Evolutionary conservation across 495 filamentous ascomycete genomes (phyloP), one percentile per base, ranked within the genome.

Genomic region (Podospora conica): DNA sequence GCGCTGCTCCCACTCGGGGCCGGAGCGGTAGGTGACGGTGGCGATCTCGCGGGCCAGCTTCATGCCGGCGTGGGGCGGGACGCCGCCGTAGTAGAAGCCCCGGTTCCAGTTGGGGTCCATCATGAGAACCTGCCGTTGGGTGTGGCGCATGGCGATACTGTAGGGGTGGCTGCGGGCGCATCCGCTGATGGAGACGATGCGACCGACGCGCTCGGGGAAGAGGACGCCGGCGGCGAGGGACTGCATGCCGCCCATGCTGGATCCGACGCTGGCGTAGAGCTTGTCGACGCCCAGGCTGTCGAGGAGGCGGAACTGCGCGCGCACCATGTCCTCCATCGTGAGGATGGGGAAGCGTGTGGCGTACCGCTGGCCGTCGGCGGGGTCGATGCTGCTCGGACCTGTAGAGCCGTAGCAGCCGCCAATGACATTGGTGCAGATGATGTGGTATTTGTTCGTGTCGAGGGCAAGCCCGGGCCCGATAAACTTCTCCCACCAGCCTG

Each of bases 401-500:
- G 95, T 99, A 22, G 91, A 96, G 48, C 96, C 96, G 77, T 94
- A 99, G 79, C 95, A 99, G 22, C 96, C 91, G 23, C 96, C 95
- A 33, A 99, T 83, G 18, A 97, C 92, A 75, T 99, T 99, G 9
- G 96, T 98, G 77, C 95, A 99, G 67, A 99, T 92, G 58, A 99
- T 78, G 73, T 89, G 90, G 78, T 96, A 96, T 72, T 91, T 94
- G 71, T 94, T 76, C 2, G 96, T 99, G 76, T 99, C 91, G 8
- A 99, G 76, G 22, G 92, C 88, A 29, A 84, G 82, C 0, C 91
- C 93, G 0, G 96, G 91, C 0, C 95, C 95, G 69, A 99, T 97
- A 76, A 99, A 99, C 75, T 91, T 96, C 80, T 99, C 96, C 95
- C 95, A 99, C 95, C 95, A 99, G 0, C 95, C 95, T 0, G 91